These are phyloP conservation scores for Exserohilum rostratum DNA, from an alignment of 2,329 filamentous ascomycete genomes.

Conservation along the genomic window DNA sequence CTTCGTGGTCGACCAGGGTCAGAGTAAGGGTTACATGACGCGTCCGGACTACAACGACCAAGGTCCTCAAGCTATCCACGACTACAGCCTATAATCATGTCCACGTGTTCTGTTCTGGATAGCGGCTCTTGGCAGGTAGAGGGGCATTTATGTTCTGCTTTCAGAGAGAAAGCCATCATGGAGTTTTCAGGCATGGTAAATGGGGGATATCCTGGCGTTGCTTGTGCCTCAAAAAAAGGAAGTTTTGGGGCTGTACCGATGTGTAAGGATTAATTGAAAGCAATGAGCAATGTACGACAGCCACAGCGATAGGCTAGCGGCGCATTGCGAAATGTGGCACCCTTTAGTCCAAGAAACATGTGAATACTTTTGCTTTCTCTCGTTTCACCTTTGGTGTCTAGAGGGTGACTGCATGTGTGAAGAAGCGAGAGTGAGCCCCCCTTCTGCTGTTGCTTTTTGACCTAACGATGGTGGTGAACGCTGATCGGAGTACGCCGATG, in stretches of 20 bases:
- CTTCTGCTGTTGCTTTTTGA: slow-evolving; percentile 12
- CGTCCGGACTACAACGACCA: slow-evolving; percentile 71
- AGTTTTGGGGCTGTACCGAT: background rate
- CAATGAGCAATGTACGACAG: background rate
- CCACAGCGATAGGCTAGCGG: slow-evolving; percentile 15
- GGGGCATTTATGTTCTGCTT: slow-evolving; percentile 4
- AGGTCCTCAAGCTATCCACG: slow-evolving; percentile 68
- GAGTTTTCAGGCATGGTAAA: slow-evolving; percentile 28
- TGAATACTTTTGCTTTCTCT: slow-evolving; percentile 2
- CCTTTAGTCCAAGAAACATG: background rate
- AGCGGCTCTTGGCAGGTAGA: background rate
- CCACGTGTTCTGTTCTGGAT: background rate
- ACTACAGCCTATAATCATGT: slow-evolving; percentile 49
- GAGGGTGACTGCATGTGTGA: background rate
- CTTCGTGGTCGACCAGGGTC: slow-evolving; percentile 71
- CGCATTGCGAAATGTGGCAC: slow-evolving; percentile 11
- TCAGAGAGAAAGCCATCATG: slow-evolving; percentile 12
- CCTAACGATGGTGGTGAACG: slow-evolving; percentile 1
- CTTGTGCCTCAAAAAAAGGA: slow-evolving; percentile 11
- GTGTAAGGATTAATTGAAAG: background rate
- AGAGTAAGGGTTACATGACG: slow-evolving; percentile 72
- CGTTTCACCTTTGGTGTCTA: background rate
- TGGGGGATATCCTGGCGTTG: slow-evolving; percentile 24
- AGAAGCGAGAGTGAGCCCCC: background rate
- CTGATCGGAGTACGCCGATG: slow-evolving; percentile 27